Evolutionary conservation across 768 basidiomycete species (phyloP), one percentile per base, ranked within the genome.

Genomic region (Floccularia luteovirens): DNA sequence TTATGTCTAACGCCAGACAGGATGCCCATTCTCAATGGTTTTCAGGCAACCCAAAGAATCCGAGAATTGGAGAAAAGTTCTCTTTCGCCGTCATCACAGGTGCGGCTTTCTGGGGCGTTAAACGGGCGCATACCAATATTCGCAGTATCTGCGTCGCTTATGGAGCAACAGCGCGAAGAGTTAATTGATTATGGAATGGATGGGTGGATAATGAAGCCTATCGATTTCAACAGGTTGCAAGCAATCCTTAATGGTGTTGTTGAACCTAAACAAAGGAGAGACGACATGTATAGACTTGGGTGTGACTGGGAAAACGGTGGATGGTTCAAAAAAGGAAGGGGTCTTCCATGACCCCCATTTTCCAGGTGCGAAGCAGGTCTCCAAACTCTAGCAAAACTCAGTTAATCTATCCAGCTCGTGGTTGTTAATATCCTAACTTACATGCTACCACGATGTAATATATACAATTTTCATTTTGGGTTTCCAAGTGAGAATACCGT

Each of bases 201-300:
- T 53, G 88, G 87, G 3, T 91, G 85, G 85, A 74, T 88, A 13
- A 61, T 90, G 45, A 90, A 90, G 58, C 89, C 87, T 0, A 78
- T 90, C 47, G 79, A 88, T 54, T 89, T 86, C 58, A 73, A 75
- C 45, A 67, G 87, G 11, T 66, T 90, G 8, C 58, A 68, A 17
- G 52, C 57, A 2, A 63, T 91, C 23, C 54, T 90, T 16, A 58
- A 62, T 8, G 86, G 84, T 0, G 67, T 86, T 11, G 67, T 63
- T 3, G 76, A 86, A 45, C 53, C 58, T 0, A 44, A 43, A 1
- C 73, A 77, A 48, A 72, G 84, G 19, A 48, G 58, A 21, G 54
- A 50, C 5, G 77, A 86, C 48, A 53, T 77, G 0, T 82, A 81
- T 51, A 54, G 47, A 6, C 54, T 62, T 1, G 76, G 72, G 1